A percentile compares a stretch with the other conserved stretches of the same genome.
Evolutionary conservation across 208 protist species (phyloP).

Genomic region (Leishmania turanica): DNA sequence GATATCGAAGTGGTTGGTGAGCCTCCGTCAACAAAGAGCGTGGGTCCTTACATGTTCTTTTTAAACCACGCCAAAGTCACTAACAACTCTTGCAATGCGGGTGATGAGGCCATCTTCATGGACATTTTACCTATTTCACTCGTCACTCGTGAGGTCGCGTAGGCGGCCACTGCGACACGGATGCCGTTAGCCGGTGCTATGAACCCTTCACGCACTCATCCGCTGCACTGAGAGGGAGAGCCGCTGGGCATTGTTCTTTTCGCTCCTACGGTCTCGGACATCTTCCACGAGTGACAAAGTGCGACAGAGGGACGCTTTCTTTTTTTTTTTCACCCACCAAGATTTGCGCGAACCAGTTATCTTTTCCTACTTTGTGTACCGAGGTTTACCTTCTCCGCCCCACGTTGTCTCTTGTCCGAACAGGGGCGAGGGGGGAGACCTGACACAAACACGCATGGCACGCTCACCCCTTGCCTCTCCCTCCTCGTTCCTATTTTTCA

Average conservation of each 20-base stretch:
- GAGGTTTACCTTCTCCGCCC: not conserved
- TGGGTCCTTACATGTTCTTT: constrained; percentile 52
- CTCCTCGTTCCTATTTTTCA: not conserved
- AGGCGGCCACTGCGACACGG: not conserved
- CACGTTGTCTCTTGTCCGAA: too few species aligned
- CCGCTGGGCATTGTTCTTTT: not conserved
- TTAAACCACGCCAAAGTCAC: constrained; percentile 58
- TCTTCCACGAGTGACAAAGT: not conserved
- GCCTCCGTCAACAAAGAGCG: constrained; percentile 28
- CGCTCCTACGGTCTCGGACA: not conserved
- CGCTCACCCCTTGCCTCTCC: not conserved
- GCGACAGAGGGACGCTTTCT: not conserved
- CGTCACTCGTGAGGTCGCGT: constrained; percentile 23
- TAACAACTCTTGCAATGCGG: constrained; percentile 36
- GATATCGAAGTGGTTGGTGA: constrained; percentile 39
- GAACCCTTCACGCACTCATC: not conserved
- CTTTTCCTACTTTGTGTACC: not conserved
- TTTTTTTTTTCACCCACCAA: not conserved
- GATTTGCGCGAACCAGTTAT: not conserved
- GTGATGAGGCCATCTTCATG: constrained; percentile 26
- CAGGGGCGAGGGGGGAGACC: not conserved
- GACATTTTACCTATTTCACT: constrained; percentile 33
- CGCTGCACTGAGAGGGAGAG: not conserved
- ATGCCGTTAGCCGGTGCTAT: not conserved
- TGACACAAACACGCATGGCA: not conserved